phyloP scores from a whole-genome alignment of 1,284 basidiomycete genomes.

The Ceratobasidium sp. region DNA sequence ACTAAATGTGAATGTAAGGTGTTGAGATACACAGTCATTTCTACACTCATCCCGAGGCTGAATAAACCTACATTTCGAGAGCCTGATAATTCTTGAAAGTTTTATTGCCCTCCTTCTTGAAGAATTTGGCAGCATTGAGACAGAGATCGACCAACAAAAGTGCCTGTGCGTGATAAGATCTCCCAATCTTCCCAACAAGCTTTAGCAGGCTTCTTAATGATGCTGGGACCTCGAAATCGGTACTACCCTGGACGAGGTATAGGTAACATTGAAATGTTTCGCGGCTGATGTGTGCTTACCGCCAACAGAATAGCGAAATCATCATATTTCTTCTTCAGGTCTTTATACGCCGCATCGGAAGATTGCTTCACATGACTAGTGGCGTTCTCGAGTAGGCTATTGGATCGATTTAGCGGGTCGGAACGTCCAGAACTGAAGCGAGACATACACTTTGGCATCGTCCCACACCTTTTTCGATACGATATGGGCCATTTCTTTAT shows the following conservation, averaged over 20 bases:
- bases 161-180: slow-evolving; percentile 16
- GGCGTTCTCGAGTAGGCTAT: neutral
- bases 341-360: neutral
- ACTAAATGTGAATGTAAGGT: neutral
- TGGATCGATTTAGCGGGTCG: neutral
- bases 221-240: neutral
- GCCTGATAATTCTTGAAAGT: neutral
- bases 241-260: neutral
- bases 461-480: neutral
- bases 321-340: neutral
- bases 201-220: slow-evolving; percentile 7
- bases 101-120: neutral
- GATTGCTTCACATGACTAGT: neutral
- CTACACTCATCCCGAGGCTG: too few species aligned
- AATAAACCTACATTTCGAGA: slow-evolving; percentile 5
- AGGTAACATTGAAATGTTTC: neutral
- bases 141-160: slow-evolving; percentile 5
- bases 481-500: neutral
- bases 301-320: neutral
- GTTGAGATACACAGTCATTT: neutral
- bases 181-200: neutral
- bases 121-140: slow-evolving; percentile 1
- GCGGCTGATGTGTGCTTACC: neutral
- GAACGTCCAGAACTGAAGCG: neutral
- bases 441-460: slow-evolving; percentile 7